Base-by-base conservation (phyloP, 2,329 filamentous ascomycete genomes). In the Daldinia sp. region DNA sequence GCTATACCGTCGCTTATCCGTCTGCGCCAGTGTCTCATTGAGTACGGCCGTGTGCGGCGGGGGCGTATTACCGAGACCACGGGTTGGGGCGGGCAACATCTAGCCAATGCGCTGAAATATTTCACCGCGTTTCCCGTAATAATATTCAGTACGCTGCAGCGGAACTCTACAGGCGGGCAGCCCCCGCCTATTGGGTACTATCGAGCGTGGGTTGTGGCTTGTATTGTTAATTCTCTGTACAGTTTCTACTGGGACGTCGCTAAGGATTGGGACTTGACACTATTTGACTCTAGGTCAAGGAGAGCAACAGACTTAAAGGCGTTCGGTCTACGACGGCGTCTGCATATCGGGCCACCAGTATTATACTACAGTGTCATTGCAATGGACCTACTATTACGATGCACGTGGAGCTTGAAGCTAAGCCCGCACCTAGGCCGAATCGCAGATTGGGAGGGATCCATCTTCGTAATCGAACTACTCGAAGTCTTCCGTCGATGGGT, bases 191-290 rank as follows among this genome's bases (percentile, higher is more conserved):
- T 75, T 0, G 73, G 86, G 59, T 84, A 87, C 63, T 84, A 86
- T 75, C 81, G 80, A 37, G 79, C 81, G 48, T 95, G 92, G 89
- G 80, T 96, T 27, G 78, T 85, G 32, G 90, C 90, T 41, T 90
- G 92, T 27, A 80, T 93, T 30, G 74, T 95, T 71, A 97, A 99
- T 77, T 96, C 92, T 11, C 82, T 91, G 43, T 99, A 97, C 79
- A 93, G 91, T n/a, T 98, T 98, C 81, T 99, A 95, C 82, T 99
- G 95, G 95, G 95, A 99, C 73, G 88, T 98, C 27, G 85, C 92
- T 57, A 95, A 94, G 80, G 95, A 99, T 81, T 99, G 95, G 95
- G 95, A 98, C 74, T 83, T 99, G 65, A 92, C 90, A 0, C 83
- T 98, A 11, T 91, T 98, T 73, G 86, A 90, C 2, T 76, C 82